phyloP scores from a whole-genome alignment of 495 filamentous ascomycete genomes.

The Letharia columbiana region DNA sequence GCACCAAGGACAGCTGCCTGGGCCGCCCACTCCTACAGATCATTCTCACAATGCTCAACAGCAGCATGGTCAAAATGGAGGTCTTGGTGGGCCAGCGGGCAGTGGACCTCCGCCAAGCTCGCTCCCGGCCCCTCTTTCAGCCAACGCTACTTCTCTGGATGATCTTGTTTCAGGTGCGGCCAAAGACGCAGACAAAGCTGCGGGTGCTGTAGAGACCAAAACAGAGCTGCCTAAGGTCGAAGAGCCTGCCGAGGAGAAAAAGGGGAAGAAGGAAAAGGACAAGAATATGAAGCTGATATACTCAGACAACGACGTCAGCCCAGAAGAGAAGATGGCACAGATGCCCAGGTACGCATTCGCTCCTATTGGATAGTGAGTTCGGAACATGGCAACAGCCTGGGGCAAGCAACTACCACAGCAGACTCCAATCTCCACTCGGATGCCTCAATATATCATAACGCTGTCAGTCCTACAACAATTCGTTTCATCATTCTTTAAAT shows the following conservation, averaged over 20 bases:
- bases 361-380: constrained; percentile 36
- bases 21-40: constrained; percentile 31
- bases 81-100: background rate
- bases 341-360: constrained; percentile 68
- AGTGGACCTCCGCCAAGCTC: constrained; percentile 11
- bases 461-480: background rate
- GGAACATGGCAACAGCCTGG: constrained; percentile 29
- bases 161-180: constrained; percentile 51
- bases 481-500: background rate
- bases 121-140: constrained; percentile 23
- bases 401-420: constrained; percentile 33
- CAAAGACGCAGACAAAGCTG: constrained; percentile 38
- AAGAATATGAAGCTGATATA: constrained; percentile 68
- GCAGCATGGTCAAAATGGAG: constrained; percentile 1
- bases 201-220: constrained; percentile 19
- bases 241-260: constrained; percentile 48
- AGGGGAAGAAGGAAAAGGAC: constrained; percentile 60
- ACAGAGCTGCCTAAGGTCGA: constrained; percentile 26
- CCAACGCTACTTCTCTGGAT: constrained; percentile 48
- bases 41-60: constrained; percentile 17
- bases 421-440: background rate
- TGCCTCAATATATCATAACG: background rate
- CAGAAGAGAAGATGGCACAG: constrained; percentile 78
- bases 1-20: constrained; percentile 47
- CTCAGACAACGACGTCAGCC: constrained; percentile 66